Base-by-base conservation (phyloP, 768 basidiomycete genomes). In the Amanita rimosa region DNA sequence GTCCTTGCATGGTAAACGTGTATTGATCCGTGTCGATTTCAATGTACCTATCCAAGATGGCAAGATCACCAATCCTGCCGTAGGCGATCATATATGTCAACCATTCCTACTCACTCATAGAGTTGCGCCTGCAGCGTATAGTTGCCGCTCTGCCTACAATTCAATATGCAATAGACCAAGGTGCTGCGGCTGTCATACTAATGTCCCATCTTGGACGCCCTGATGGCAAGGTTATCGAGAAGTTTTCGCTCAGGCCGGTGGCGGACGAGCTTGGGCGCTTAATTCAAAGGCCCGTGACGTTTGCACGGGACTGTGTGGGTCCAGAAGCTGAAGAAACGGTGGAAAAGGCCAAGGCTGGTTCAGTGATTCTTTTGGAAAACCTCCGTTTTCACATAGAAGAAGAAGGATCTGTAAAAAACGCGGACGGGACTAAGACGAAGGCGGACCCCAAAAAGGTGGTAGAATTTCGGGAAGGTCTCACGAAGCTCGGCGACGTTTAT, bases 151-250 rank as follows among this genome's bases (percentile, higher is more conserved):
- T 98, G 51, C 95, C 95, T 24, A 97, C 95, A 39, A 88, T 99
- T 62, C 79, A 85, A 66, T 92, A 93, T 69, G 92, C 95, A 13
- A 73, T 97, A 53, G 81, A 91, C 21, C 75, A 88, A 53, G 90
- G 79, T 49, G 91, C 94, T 52, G 75, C 79, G 50, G 74, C 76
- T 50, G 84, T 97, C 61, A 78, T 90, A 56, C 80, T 98, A 61
- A 96, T 97, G 93, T 97, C 95, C 60, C 95, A 99, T 66, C 80
- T 99, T 49, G 96, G 95, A 19, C 89, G 95, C 54, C 95, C 95
- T 8, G 92, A 98, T 66, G 95, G 95, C 57, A 86, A 89, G 58
- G 80, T 81, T 48, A 83, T 83, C 60, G 72, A 74, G 44, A 97
- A 97, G 61, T 95, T 89, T 74, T 90, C 92, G 6, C 79, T 99